Evolutionary conservation across 768 basidiomycete species (phyloP).

Genomic region (Amanita rubescens): DNA sequence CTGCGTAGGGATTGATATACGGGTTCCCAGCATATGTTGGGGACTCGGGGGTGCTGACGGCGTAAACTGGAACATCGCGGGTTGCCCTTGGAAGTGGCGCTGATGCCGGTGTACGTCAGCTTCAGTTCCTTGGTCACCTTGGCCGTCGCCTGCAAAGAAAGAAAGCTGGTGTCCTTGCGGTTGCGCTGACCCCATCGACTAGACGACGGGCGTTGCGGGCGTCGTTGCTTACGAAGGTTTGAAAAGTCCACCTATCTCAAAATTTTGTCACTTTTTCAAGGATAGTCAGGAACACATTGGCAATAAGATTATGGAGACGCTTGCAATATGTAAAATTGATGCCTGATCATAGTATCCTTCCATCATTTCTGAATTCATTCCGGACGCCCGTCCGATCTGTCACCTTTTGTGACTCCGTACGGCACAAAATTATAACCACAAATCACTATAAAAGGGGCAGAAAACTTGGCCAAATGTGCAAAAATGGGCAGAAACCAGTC

Average conservation of each 20-base stretch:
- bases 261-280: not conserved
- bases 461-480: not conserved
- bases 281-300: not conserved
- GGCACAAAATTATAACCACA: too few relatives aligned
- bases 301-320: not conserved
- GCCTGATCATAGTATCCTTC: too few relatives aligned
- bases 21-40: not conserved
- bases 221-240: not conserved
- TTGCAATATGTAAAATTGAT: not conserved
- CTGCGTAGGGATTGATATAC: not conserved
- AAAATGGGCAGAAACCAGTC: too few relatives aligned
- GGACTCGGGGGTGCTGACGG: not conserved
- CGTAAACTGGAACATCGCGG: conserved; percentile 4
- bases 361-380: not conserved
- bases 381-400: not conserved
- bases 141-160: not conserved
- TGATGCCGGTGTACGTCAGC: conserved; percentile 1
- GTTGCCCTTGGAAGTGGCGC: not conserved
- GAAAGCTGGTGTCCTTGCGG: conserved; percentile 9
- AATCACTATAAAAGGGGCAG: not conserved
- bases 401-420: not conserved
- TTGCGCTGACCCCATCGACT: conserved; percentile 5
- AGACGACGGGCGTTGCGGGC: not conserved
- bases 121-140: not conserved
- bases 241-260: too few relatives aligned